Percentiles rank a stretch among this genome's conserved stretches.
These are phyloP conservation scores for Aleurites moluccanus DNA, from an alignment of 441 rosid species.

Conservation along the genomic window DNA sequence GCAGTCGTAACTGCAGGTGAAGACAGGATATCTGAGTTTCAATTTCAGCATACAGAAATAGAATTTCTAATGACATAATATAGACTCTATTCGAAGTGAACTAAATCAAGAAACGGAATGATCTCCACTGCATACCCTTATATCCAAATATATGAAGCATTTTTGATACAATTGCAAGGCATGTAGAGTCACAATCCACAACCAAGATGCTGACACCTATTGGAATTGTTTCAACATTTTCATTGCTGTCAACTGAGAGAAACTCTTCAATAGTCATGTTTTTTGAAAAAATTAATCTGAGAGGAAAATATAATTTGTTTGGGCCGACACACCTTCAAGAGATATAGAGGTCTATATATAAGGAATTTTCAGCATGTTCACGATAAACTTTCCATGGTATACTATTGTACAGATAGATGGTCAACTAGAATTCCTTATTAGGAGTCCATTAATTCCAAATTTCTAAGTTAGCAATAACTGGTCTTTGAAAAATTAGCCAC, in stretches of 20 bases:
- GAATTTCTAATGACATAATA: not conserved
- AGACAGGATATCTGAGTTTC: not conserved
- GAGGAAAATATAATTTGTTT: not conserved
- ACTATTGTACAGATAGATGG: not conserved
- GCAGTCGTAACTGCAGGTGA: slow-evolving; percentile 40
- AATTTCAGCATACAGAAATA: not conserved
- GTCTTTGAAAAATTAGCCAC: not conserved
- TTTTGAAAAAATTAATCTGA: not conserved
- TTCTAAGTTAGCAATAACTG: not conserved
- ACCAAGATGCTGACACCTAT: slow-evolving; percentile 32
- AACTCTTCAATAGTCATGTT: slow-evolving; percentile 26
- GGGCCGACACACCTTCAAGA: not conserved
- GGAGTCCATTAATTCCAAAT: not conserved
- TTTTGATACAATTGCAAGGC: slow-evolving; percentile 35
- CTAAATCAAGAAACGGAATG: slow-evolving; percentile 8
- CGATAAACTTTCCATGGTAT: not conserved
- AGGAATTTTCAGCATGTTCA: not conserved
- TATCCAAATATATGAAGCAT: slow-evolving; percentile 40
- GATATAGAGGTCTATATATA: not conserved
- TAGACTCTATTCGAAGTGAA: not conserved
- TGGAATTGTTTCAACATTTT: not conserved
- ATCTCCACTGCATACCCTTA: slow-evolving; percentile 28
- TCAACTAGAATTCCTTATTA: not conserved
- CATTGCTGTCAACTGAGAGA: slow-evolving; percentile 15
- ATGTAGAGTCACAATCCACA: slow-evolving; percentile 39